These are phyloP conservation scores for Rhodosporidiobolus odoratus DNA, from an alignment of 768 basidiomycete genomes.

Conservation along the genomic window DNA sequence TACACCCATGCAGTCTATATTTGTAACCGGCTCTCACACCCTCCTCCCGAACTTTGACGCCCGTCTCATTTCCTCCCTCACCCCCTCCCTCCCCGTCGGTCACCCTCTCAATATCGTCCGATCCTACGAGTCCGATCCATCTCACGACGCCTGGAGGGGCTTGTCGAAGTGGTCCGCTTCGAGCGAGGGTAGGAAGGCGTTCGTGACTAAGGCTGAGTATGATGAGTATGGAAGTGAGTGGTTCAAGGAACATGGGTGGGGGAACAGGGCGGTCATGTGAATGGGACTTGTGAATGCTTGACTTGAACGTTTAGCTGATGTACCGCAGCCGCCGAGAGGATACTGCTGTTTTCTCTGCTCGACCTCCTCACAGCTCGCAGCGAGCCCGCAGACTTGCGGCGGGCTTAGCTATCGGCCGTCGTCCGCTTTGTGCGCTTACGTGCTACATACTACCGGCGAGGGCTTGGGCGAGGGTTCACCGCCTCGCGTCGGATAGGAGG, in stretches of 20 bases:
- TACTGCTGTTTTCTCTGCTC: too few species aligned
- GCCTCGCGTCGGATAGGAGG: too few species aligned
- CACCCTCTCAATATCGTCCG: constrained; percentile 62
- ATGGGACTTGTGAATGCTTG: too few species aligned
- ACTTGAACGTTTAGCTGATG: too few species aligned
- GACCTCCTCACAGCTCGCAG: too few species aligned
- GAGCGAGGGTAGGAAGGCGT: constrained; percentile 55
- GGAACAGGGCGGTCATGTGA: too few species aligned
- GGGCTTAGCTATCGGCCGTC: too few species aligned
- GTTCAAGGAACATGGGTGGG: constrained; percentile 78
- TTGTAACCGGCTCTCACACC: constrained; percentile 77
- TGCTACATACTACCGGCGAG: too few species aligned
- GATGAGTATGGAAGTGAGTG: constrained; percentile 84
- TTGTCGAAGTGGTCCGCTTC: constrained; percentile 65
- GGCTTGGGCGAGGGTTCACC: too few species aligned
- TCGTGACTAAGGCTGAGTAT: constrained; percentile 74
- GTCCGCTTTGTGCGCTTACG: too few species aligned
- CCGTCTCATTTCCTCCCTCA: constrained; percentile 66
- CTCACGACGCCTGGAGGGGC: constrained; percentile 80
- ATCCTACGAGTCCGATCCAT: constrained; percentile 57
- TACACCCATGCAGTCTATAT: constrained; percentile 68
- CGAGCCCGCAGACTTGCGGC: too few species aligned
- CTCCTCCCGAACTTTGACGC: constrained; percentile 63
- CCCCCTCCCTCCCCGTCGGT: constrained; percentile 77
- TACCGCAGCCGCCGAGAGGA: too few species aligned